Base-by-base conservation (phyloP, 192 early-diverging fungal genomes). In the Phycomyces blakesleeanus region DNA sequence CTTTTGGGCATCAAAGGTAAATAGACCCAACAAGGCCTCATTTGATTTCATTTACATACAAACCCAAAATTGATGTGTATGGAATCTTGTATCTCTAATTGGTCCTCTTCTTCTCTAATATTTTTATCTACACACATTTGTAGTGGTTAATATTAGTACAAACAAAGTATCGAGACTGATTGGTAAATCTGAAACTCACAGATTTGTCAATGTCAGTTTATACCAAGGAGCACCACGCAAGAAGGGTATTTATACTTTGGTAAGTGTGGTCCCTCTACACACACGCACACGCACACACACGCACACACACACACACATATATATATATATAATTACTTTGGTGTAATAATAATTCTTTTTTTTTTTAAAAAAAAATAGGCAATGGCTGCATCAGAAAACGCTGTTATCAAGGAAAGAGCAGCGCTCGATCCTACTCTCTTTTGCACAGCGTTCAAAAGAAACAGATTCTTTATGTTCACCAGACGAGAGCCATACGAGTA, bases 391-490 rank as follows among this genome's bases (percentile, higher is more conserved):
- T 94, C 93, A 14, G 90, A 95, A 6, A 96, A 93, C 68, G 78
- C 86, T n/a, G 78, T 81, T 1, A 68, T 87, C 39, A 79, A 77
- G 61, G 91, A 89, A 42, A 78, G 78, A 22, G 85, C 90, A 55
- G 52, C 69, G 12, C 53, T 73, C 8, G 93, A 97, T 57, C 94
- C 97, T 24, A 96, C 92, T 12, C 53, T 98, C 3, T 93, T 97
- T 52, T 88, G 88, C 67, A 94, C 97, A 0, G 91, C 92, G 0
- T 94, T 87, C 61, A 93, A 93, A 55, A 77, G 88, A 16, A 98
- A 97, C 59, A 84, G 97, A 53, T 98, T 98, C 61, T 98, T 89
- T 77, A 89, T 96, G 81, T 93, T 97, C 68, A 92, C 94, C 0
- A 77, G 76, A 14, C 83, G 92, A 14, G 94, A 97, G 60, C 93